Percentiles rank a stretch among this genome's conserved stretches.
Evolutionary conservation across 2,329 filamentous ascomycete genomes (phyloP).

Genomic region (Chaetothyriales sp.): DNA sequence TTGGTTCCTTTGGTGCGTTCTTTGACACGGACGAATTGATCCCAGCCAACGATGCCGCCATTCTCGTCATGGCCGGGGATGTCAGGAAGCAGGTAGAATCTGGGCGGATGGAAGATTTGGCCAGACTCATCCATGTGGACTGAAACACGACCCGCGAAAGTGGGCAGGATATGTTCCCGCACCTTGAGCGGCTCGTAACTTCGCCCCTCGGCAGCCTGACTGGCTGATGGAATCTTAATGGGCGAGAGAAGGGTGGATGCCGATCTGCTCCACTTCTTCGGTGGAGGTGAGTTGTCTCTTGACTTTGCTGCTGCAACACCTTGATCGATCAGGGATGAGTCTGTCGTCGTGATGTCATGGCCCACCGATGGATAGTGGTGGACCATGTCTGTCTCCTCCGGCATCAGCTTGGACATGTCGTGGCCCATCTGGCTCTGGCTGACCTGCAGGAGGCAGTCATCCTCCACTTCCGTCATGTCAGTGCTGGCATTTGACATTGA

Average conservation of each 20-base stretch:
- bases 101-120: background rate
- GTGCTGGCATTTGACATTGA: background rate
- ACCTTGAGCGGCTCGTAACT: conserved; percentile 20
- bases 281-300: conserved; percentile 4
- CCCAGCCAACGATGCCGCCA: conserved; percentile 31
- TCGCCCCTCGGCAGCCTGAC: background rate
- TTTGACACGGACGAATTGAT: conserved; percentile 25
- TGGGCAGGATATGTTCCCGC: conserved; percentile 28
- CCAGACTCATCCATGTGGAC: background rate
- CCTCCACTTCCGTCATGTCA: background rate
- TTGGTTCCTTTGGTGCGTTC: background rate
- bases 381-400: background rate
- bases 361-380: background rate
- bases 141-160: conserved; percentile 24
- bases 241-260: background rate
- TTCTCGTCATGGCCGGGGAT: conserved; percentile 28
- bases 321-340: background rate
- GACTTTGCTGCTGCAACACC: background rate
- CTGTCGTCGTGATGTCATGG: background rate
- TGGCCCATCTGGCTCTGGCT: background rate
- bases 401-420: background rate
- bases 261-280: conserved; percentile 1
- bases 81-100: conserved; percentile 28
- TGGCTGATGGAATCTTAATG: conserved; percentile 4
- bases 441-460: background rate